A percentile compares a stretch with the other conserved stretches of the same genome.
phyloP scores from a whole-genome alignment of 257 asterid species.

The Solanum raphanifolium region DNA sequence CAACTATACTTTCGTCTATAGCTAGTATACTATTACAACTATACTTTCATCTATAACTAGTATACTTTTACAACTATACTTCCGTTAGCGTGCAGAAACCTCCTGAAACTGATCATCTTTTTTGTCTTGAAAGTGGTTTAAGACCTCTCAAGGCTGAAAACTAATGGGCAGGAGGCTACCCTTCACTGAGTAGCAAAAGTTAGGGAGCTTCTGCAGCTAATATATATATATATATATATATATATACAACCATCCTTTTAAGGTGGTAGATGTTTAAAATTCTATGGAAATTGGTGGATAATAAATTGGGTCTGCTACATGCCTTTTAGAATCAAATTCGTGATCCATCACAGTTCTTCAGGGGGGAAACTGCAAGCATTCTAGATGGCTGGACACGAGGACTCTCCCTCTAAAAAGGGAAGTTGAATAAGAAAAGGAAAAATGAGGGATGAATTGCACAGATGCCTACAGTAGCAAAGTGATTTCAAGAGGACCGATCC shows the following conservation, averaged over 20 bases:
- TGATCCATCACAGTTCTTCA: not conserved
- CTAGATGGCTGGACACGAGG: not conserved
- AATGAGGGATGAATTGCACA: not conserved
- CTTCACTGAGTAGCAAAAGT: not conserved
- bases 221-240: not conserved
- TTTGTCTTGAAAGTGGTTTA: not conserved
- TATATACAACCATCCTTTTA: not conserved
- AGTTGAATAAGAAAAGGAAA: not conserved
- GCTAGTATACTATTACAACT: not conserved
- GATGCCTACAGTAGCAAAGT: not conserved
- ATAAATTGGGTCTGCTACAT: not conserved
- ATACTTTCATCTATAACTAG: not conserved
- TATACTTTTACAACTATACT: not conserved
- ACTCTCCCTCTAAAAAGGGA: not conserved
- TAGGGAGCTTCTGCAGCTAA: not conserved
- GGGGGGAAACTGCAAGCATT: not conserved
- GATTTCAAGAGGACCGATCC: not conserved
- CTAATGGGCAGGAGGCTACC: not conserved
- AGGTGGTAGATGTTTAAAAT: not conserved
- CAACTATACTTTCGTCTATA: not conserved
- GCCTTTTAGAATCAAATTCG: not conserved
- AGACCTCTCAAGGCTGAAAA: not conserved
- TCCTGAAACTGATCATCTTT: not conserved
- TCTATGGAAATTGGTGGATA: not conserved
- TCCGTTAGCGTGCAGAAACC: not conserved